Evolutionary conservation across 257 asterid species (phyloP).

Genomic region (Paraleonurus japonicus): DNA sequence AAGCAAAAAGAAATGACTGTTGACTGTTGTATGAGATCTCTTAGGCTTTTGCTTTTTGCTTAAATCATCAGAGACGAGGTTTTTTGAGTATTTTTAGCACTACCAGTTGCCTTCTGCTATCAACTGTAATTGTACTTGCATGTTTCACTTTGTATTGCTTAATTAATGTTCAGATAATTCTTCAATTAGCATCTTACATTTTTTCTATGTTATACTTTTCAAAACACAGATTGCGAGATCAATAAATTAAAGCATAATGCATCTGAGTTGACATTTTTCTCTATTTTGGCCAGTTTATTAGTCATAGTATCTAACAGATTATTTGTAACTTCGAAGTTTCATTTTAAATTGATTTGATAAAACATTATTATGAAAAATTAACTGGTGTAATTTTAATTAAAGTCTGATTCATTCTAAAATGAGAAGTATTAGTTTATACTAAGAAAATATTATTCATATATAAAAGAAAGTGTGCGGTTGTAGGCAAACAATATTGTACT

Average conservation of each 20-base stretch:
- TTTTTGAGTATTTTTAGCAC: constrained; percentile 6
- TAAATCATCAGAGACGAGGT: neutral
- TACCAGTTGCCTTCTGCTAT: constrained; percentile 9
- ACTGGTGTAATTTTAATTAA: too few species aligned
- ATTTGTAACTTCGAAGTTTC: too few species aligned
- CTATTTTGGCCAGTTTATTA: neutral
- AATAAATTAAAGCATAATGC: neutral
- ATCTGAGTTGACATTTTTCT: neutral
- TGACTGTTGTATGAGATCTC: constrained; percentile 22
- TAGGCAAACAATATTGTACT: too few species aligned
- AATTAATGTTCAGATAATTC: constrained; percentile 7
- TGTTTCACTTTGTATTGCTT: constrained; percentile 21
- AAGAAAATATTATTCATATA: too few species aligned
- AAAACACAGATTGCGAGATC: neutral
- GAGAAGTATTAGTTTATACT: too few species aligned
- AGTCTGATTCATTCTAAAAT: too few species aligned
- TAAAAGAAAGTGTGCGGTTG: too few species aligned
- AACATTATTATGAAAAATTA: too few species aligned
- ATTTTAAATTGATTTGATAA: too few species aligned
- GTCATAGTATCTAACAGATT: neutral
- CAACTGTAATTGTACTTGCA: neutral
- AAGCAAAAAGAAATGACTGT: constrained; percentile 40
- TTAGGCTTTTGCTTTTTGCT: too few species aligned
- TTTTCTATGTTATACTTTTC: neutral
- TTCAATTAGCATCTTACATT: neutral